These are phyloP conservation scores for Xylariomycetidae sp. DNA, from an alignment of 2,329 filamentous ascomycete species.

Conservation along the genomic window DNA sequence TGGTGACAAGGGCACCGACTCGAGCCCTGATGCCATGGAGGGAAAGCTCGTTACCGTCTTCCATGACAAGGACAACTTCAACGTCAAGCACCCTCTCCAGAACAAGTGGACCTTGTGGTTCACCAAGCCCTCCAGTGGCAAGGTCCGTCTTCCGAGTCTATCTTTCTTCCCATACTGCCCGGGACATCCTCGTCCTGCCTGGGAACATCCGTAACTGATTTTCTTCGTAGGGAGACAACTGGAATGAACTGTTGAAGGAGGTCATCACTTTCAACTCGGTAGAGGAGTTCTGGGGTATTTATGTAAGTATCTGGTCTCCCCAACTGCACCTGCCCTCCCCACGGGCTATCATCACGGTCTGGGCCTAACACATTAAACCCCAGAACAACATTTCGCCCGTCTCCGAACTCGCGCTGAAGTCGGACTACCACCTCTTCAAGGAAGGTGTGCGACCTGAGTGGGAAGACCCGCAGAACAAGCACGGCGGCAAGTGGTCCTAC, in stretches of 20 bases:
- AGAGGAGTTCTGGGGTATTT: constrained; percentile 99
- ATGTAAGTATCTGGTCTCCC: constrained; percentile 56
- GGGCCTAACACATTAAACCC: constrained; percentile 1
- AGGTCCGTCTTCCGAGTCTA: constrained; percentile 49
- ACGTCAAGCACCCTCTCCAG: constrained; percentile 97
- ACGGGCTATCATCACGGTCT: background rate
- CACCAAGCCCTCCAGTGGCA: constrained; percentile 94
- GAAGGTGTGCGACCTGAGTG: constrained; percentile 93
- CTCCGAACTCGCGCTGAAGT: constrained; percentile 93
- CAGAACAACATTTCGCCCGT: constrained; percentile 98
- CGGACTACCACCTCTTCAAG: constrained; percentile 99
- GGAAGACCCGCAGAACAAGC: constrained; percentile 98
- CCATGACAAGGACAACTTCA: constrained; percentile 98
- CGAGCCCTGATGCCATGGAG: constrained; percentile 37
- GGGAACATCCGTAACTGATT: constrained; percentile 8
- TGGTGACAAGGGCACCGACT: constrained; percentile 48
- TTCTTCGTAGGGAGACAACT: constrained; percentile 80
- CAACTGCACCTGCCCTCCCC: background rate
- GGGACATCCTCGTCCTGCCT: background rate
- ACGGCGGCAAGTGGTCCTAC: constrained; percentile 98
- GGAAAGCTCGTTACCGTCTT: constrained; percentile 83
- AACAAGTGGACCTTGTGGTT: constrained; percentile 99
- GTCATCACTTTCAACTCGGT: constrained; percentile 98
- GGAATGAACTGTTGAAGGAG: constrained; percentile 96
- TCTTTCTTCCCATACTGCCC: background rate